phyloP scores from a whole-genome alignment of 345 rosid genomes.

The Noccaea caerulescens region DNA sequence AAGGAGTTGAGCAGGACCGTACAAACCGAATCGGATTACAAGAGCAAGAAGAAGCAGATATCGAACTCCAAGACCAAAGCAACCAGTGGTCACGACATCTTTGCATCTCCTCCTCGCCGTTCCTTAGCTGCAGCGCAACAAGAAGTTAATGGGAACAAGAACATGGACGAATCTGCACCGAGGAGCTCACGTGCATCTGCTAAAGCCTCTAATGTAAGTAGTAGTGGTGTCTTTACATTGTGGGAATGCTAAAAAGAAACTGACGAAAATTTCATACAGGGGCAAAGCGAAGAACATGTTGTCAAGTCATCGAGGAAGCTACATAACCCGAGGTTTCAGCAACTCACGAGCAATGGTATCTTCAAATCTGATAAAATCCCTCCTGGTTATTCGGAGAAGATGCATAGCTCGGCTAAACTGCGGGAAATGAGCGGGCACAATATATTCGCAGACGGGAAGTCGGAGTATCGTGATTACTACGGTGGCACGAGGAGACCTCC shows the following conservation, averaged over 20 bases:
- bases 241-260: neutral
- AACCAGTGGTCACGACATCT: slow-evolving; percentile 71
- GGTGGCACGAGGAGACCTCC: slow-evolving; percentile 92
- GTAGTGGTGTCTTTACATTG: neutral
- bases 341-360: slow-evolving; percentile 73
- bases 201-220: slow-evolving; percentile 56
- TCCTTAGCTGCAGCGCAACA: slow-evolving; percentile 46
- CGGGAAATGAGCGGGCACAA: slow-evolving; percentile 77
- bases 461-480: slow-evolving; percentile 62
- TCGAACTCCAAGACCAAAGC: slow-evolving; percentile 66
- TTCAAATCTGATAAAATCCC: slow-evolving; percentile 63
- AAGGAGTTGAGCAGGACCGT: slow-evolving; percentile 71
- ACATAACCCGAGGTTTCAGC: slow-evolving; percentile 58
- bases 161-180: slow-evolving; percentile 55
- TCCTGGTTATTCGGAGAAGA: slow-evolving; percentile 72
- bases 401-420: slow-evolving; percentile 64
- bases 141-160: slow-evolving; percentile 15
- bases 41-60: slow-evolving; percentile 62
- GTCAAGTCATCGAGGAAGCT: slow-evolving; percentile 68
- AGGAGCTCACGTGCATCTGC: slow-evolving; percentile 55
- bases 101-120: slow-evolving; percentile 52
- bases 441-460: slow-evolving; percentile 80
- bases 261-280: slow-evolving; percentile 24
- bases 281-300: slow-evolving; percentile 55
- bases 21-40: slow-evolving; percentile 54